Percentiles rank a stretch among this genome's conserved stretches.
phyloP scores from a whole-genome alignment of 257 asterid genomes.

The Capsicum chinense region DNA sequence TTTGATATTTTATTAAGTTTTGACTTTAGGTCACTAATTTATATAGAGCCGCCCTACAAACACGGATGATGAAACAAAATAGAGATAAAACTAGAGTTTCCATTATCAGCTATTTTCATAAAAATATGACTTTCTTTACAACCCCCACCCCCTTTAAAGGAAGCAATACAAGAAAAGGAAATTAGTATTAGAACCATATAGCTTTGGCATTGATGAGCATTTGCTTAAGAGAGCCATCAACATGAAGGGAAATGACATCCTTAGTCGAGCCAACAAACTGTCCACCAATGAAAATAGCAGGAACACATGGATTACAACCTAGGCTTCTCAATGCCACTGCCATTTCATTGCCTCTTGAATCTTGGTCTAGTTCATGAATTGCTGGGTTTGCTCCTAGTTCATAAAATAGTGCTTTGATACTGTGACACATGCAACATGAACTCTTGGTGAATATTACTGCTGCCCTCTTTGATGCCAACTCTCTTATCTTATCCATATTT shows the following conservation, averaged over 20 bases:
- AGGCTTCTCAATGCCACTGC: slow-evolving; percentile 60
- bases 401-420: slow-evolving; percentile 74
- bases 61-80: neutral
- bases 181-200: slow-evolving; percentile 50
- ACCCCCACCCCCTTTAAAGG: neutral
- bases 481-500: slow-evolving; percentile 61
- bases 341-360: slow-evolving; percentile 61
- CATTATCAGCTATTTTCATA: neutral
- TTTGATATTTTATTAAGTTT: neutral
- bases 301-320: slow-evolving; percentile 77
- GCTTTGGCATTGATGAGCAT: slow-evolving; percentile 71
- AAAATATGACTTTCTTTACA: neutral
- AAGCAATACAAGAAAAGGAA: neutral
- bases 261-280: slow-evolving; percentile 66
- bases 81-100: neutral
- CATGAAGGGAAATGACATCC: slow-evolving; percentile 70
- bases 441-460: slow-evolving; percentile 85
- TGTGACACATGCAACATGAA: slow-evolving; percentile 89
- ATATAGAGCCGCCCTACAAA: no score
- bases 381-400: slow-evolving; percentile 84
- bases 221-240: slow-evolving; percentile 72
- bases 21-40: neutral
- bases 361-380: slow-evolving; percentile 71
- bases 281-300: slow-evolving; percentile 80
- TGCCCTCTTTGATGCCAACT: slow-evolving; percentile 70